These are phyloP conservation scores for Candida pseudoviswanathii DNA, from an alignment of 1,139 yeast species.

Conservation along the genomic window DNA sequence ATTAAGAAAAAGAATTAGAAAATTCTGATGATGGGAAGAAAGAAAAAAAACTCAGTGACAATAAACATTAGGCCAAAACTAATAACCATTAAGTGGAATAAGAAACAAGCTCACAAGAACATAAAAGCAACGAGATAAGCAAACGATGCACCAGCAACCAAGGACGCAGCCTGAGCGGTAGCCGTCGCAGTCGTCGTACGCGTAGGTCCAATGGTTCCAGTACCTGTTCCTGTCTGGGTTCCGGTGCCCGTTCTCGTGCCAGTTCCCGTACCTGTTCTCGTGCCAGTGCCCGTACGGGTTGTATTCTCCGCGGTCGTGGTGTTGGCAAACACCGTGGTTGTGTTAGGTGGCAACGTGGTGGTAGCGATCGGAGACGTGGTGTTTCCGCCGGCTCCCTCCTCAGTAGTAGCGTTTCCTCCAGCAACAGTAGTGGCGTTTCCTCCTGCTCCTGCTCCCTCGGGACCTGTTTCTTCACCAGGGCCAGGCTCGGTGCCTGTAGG, in stretches of 20 bases:
- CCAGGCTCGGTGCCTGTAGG: neutral
- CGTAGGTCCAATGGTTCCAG: slow-evolving; percentile 3
- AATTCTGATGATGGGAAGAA: neutral
- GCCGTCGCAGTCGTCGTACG: slow-evolving; percentile 10
- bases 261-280: neutral
- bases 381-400: slow-evolving; percentile 1
- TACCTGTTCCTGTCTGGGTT: neutral
- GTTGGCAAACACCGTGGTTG: slow-evolving; percentile 2
- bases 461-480: neutral
- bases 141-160: slow-evolving; percentile 13
- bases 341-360: neutral
- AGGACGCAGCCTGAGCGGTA: slow-evolving; percentile 10
- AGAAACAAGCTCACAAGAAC: slow-evolving; percentile 6
- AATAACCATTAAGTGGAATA: neutral
- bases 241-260: slow-evolving; percentile 1
- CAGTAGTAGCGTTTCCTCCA: neutral
- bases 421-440: slow-evolving; percentile 1
- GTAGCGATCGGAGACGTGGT: neutral
- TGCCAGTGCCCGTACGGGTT: too few species aligned
- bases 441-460: too few species aligned
- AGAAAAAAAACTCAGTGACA: neutral
- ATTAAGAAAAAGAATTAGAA: slow-evolving; percentile 1
- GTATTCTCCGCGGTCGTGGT: neutral
- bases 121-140: slow-evolving; percentile 12
- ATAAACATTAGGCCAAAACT: neutral